phyloP scores from a whole-genome alignment of 148 eudicot species.

The Chenopodium quinoa region DNA sequence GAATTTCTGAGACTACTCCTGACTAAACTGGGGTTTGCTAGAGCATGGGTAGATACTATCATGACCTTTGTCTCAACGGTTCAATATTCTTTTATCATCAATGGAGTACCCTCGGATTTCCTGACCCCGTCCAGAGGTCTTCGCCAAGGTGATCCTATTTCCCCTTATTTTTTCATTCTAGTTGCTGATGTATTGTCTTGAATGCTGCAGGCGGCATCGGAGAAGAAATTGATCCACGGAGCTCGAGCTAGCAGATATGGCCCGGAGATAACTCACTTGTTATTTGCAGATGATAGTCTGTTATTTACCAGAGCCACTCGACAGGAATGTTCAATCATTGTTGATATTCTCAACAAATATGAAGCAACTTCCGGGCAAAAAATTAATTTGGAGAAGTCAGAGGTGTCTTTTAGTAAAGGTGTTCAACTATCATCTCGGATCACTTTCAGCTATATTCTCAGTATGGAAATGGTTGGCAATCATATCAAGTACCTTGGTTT shows the following conservation, averaged over 20 bases:
- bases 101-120: not conserved
- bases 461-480: not conserved
- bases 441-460: not conserved
- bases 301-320: too few species aligned
- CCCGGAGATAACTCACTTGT: too few species aligned
- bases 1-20: too few species aligned
- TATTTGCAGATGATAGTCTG: too few species aligned
- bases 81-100: not conserved
- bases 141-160: not conserved
- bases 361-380: too few species aligned
- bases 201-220: not conserved
- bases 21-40: too few species aligned
- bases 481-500: conserved; percentile 1
- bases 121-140: not conserved
- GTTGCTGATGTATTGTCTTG: not conserved
- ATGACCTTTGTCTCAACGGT: not conserved
- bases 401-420: not conserved
- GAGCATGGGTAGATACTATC: too few species aligned
- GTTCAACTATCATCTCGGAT: not conserved
- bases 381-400: too few species aligned
- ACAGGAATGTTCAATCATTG: too few species aligned
- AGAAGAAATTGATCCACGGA: not conserved
- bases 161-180: not conserved
- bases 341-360: too few species aligned
- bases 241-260: not conserved